phyloP scores from a whole-genome alignment of 164 flowering plant genomes.

The Kingdonia uniflora region DNA sequence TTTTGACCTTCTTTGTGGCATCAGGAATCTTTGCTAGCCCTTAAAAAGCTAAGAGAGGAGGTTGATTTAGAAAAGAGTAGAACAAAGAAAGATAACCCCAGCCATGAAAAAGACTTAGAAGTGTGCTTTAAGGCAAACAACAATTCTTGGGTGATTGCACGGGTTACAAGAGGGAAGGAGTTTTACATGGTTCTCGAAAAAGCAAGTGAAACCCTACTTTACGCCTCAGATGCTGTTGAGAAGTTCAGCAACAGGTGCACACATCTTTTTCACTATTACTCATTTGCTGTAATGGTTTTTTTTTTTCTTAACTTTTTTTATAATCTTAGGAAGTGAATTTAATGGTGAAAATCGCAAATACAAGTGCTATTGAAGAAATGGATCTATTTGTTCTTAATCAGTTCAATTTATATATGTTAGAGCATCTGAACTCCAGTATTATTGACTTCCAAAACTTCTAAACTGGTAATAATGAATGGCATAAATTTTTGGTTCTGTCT shows the following conservation, averaged over 20 bases:
- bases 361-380: background rate
- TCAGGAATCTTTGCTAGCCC: constrained; percentile 77
- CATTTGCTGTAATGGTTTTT: background rate
- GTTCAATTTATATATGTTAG: background rate
- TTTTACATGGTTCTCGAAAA: constrained; percentile 92
- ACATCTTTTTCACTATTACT: background rate
- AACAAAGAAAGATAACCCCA: constrained; percentile 38
- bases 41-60: constrained; percentile 71
- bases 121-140: constrained; percentile 77
- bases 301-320: too few species aligned
- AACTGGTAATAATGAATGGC: too few species aligned
- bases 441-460: too few species aligned
- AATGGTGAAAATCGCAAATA: too few species aligned
- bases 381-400: background rate
- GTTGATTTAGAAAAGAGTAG: constrained; percentile 72
- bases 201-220: constrained; percentile 85
- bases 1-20: background rate
- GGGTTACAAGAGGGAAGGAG: constrained; percentile 70
- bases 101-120: constrained; percentile 68
- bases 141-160: constrained; percentile 88
- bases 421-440: too few species aligned
- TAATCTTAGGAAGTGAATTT: too few species aligned
- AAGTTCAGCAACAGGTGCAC: constrained; percentile 96
- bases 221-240: constrained; percentile 84
- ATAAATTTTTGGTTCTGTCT: too few species aligned